These are phyloP conservation scores for Circinella minor DNA, from an alignment of 371 early-diverging fungal genomes.

Conservation along the genomic window DNA sequence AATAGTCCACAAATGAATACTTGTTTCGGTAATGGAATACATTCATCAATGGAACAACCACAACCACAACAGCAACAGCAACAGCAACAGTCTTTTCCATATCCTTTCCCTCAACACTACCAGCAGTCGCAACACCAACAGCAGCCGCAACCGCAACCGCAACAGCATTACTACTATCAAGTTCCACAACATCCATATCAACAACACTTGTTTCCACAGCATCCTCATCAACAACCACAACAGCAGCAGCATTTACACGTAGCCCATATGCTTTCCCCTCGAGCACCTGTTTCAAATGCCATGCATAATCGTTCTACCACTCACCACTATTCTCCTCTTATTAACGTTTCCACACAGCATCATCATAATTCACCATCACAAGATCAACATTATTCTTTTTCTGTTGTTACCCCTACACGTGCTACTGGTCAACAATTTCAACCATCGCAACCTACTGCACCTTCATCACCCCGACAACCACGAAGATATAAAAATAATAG, in stretches of 20 bases:
- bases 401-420: too few species aligned
- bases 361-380: too few species aligned
- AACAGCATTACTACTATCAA: constrained; percentile 11
- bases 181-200: constrained; percentile 16
- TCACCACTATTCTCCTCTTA: constrained; percentile 1
- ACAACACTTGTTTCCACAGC: not conserved
- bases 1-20: not conserved
- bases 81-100: constrained; percentile 1
- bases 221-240: constrained; percentile 4
- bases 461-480: too few species aligned
- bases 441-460: too few species aligned
- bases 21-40: not conserved
- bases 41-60: constrained; percentile 5
- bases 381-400: too few species aligned
- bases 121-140: not conserved
- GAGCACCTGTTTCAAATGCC: constrained; percentile 10
- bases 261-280: constrained; percentile 24
- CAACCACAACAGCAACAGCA: constrained; percentile 4
- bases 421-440: too few species aligned
- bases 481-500: too few species aligned
- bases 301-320: constrained; percentile 2
- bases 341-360: not conserved
- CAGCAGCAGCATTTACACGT: constrained; percentile 18
- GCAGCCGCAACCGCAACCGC: not conserved
- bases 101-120: not conserved